phyloP scores from a whole-genome alignment of 768 basidiomycete genomes.

The Panaeolus papilionaceus region DNA sequence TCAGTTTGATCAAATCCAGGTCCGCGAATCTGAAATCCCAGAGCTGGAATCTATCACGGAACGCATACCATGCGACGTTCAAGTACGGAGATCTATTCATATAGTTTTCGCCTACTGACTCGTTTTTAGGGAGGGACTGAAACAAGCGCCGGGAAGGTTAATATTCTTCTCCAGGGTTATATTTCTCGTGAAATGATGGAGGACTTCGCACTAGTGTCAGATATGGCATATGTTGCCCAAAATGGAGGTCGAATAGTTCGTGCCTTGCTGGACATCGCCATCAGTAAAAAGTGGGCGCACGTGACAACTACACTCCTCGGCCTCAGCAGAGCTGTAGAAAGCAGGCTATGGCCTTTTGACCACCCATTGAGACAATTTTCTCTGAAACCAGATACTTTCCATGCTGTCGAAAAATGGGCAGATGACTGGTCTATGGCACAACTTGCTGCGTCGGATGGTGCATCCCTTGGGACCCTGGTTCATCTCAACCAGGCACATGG shows the following conservation, averaged over 20 bases:
- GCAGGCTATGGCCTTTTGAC: slow-evolving; percentile 93
- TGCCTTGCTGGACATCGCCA: slow-evolving; percentile 93
- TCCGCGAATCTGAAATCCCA: slow-evolving; percentile 86
- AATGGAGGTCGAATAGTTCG: slow-evolving; percentile 94
- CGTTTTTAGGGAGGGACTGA: slow-evolving; percentile 58
- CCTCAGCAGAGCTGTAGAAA: slow-evolving; percentile 93
- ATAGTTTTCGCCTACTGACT: background rate
- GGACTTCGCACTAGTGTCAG: slow-evolving; percentile 96
- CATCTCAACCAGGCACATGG: slow-evolving; percentile 91
- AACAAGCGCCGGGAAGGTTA: slow-evolving; percentile 81
- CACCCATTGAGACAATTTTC: slow-evolving; percentile 87
- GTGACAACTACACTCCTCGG: slow-evolving; percentile 81
- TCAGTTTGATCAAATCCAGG: slow-evolving; percentile 94
- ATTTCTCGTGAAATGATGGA: slow-evolving; percentile 84
- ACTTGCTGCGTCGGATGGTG: slow-evolving; percentile 68
- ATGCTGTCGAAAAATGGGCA: slow-evolving; percentile 80
- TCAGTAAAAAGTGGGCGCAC: slow-evolving; percentile 91
- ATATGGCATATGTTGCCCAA: slow-evolving; percentile 92
- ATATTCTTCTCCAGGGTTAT: slow-evolving; percentile 90
- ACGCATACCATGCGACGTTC: slow-evolving; percentile 79
- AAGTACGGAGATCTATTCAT: slow-evolving; percentile 48
- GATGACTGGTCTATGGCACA: slow-evolving; percentile 82
- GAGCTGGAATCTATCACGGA: slow-evolving; percentile 80
- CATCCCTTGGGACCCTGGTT: slow-evolving; percentile 77
- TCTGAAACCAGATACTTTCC: slow-evolving; percentile 78